These are phyloP conservation scores for Plenodomus lindquistii DNA, from an alignment of 2,329 filamentous ascomycete species.

Conservation along the genomic window DNA sequence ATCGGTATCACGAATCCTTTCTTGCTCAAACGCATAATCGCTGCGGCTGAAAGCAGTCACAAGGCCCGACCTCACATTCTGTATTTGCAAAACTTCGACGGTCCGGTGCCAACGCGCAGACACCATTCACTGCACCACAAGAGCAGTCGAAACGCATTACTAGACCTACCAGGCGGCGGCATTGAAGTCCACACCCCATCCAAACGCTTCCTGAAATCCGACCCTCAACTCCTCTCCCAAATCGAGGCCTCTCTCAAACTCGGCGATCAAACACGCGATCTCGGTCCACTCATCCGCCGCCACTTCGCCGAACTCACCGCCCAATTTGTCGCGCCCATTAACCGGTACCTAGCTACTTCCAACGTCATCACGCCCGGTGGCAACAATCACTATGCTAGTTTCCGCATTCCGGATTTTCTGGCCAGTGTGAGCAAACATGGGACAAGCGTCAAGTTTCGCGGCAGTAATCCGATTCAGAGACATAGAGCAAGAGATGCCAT, in stretches of 20 bases:
- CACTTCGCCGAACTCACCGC: conserved; percentile 49
- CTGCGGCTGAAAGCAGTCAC: conserved; percentile 39
- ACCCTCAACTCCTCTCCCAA: conserved; percentile 36
- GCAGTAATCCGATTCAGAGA: conserved; percentile 43
- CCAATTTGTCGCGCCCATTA: conserved; percentile 47
- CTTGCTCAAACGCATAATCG: conserved; percentile 45
- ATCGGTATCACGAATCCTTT: conserved; percentile 50
- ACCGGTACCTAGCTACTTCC: conserved; percentile 46
- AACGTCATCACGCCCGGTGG: conserved; percentile 41
- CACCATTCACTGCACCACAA: conserved; percentile 44
- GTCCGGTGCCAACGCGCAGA: conserved; percentile 40
- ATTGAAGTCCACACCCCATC: conserved; percentile 42
- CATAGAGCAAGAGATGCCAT: conserved; percentile 42
- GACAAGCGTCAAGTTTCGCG: conserved; percentile 45
- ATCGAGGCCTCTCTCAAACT: conserved; percentile 41
- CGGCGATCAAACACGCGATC: conserved; percentile 34
- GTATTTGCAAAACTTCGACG: conserved; percentile 43
- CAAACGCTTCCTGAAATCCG: conserved; percentile 46
- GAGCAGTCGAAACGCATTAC: conserved; percentile 38
- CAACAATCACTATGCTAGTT: conserved; percentile 44
- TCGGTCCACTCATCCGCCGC: conserved; percentile 45
- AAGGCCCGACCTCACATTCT: conserved; percentile 43
- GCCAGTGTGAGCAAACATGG: conserved; percentile 45
- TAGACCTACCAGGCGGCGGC: conserved; percentile 46
- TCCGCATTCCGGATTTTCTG: conserved; percentile 43